phyloP scores from a whole-genome alignment of 2,329 filamentous ascomycete genomes.

The Aspergillus flavus region DNA sequence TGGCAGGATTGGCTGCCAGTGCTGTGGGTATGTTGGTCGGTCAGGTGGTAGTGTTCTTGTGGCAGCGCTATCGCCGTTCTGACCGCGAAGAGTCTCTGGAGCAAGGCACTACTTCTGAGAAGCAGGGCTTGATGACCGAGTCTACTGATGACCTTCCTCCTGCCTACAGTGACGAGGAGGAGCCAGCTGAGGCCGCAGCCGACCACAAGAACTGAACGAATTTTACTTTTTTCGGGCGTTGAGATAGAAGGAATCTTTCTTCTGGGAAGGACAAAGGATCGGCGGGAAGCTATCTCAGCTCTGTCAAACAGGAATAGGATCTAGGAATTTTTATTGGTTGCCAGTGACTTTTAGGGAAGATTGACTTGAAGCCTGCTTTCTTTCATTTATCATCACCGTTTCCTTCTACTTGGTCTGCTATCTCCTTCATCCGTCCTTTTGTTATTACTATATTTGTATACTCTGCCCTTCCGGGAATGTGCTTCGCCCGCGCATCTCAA shows the following conservation, averaged over 20 bases:
- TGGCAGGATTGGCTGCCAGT: constrained; percentile 49
- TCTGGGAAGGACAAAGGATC: neutral
- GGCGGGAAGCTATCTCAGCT: neutral
- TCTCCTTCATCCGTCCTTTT: neutral
- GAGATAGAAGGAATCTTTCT: neutral
- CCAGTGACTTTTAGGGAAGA: constrained; percentile 1
- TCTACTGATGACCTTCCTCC: constrained; percentile 37
- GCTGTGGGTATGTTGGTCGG: constrained; percentile 52
- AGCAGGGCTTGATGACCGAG: constrained; percentile 44
- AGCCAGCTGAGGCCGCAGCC: constrained; percentile 24
- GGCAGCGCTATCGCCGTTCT: constrained; percentile 44
- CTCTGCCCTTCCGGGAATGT: neutral
- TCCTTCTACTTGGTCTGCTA: neutral
- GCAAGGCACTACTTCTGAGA: constrained; percentile 44
- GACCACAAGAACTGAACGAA: constrained; percentile 36
- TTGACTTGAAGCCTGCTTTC: neutral
- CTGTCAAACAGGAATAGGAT: constrained; percentile 8
- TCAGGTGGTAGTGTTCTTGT: constrained; percentile 48
- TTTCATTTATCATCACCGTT: neutral
- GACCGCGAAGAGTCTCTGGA: constrained; percentile 33
- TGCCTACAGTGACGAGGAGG: constrained; percentile 39
- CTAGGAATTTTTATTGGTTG: constrained; percentile 6
- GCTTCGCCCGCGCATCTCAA: neutral
- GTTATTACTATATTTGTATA: neutral
- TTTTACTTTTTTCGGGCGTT: neutral